phyloP scores from a whole-genome alignment of 805 yeast genomes.

The Nakazawaea holstii region DNA sequence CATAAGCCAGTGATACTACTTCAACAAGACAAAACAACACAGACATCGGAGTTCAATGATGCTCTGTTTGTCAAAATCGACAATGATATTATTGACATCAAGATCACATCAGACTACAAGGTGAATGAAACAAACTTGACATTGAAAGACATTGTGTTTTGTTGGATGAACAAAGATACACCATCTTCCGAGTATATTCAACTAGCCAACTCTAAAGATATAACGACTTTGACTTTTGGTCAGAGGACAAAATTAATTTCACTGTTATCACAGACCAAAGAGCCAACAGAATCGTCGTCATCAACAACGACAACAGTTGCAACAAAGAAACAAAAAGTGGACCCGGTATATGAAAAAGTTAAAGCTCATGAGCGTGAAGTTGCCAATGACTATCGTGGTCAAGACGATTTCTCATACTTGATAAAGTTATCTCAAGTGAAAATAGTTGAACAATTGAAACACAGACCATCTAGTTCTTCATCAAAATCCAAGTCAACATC shows the following conservation, averaged over 20 bases:
- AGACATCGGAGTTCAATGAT: constrained; percentile 1
- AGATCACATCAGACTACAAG: neutral
- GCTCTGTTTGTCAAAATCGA: constrained; percentile 6
- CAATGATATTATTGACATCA: constrained; percentile 5
- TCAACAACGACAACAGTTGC: neutral
- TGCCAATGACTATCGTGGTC: constrained; percentile 35
- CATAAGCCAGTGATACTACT: neutral
- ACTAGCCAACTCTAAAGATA: constrained; percentile 5
- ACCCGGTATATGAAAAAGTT: constrained; percentile 33
- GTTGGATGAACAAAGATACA: constrained; percentile 8
- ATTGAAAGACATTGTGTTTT: constrained; percentile 7
- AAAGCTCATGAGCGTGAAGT: constrained; percentile 31
- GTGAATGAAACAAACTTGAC: constrained; percentile 1
- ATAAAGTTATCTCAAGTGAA: constrained; percentile 9
- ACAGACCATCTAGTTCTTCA: constrained; percentile 7
- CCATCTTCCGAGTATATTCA: constrained; percentile 12
- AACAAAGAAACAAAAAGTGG: constrained; percentile 15
- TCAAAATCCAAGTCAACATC: constrained; percentile 12
- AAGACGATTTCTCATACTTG: constrained; percentile 10
- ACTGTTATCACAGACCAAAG: constrained; percentile 8
- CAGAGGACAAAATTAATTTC: constrained; percentile 10
- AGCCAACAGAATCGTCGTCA: constrained; percentile 3
- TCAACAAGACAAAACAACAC: neutral
- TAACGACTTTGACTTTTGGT: constrained; percentile 10
- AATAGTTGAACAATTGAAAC: constrained; percentile 8